Base-by-base conservation (phyloP, 2,329 filamentous ascomycete genomes). In the Alternaria angustiovoidea region DNA sequence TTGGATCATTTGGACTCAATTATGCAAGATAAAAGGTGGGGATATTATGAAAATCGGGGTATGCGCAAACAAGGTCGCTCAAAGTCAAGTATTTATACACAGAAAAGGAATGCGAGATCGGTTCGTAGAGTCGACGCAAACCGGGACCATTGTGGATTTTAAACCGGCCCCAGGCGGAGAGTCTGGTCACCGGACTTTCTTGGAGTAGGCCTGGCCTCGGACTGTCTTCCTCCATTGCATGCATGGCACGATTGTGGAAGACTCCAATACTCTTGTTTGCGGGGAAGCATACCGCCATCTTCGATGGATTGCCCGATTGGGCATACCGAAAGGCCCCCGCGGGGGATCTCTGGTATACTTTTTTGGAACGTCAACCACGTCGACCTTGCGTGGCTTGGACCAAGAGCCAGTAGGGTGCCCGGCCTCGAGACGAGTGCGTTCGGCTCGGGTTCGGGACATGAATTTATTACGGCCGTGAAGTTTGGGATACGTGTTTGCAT, bases 241-340 rank as follows among this genome's bases (percentile, higher is more conserved):
- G 51, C 43, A 55, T 54, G 26, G 59, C 36, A 62, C 44, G 26
- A 44, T 53, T 34, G 42, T 38, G 54, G 58, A 34, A 59, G 51
- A 62, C 44, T 47, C 48, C 44, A 28, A 54, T 30, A 46, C 49
- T 41, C 42, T 43, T 54, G 51, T 66, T 67, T 67, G 65, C 65
- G 65, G 65, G 65, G 65, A 63, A 63, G 43, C 30, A 42, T 54
- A 44, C 42, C 53, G 60, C 53, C 48, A 57, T 57, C 52, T 54
- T 60, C 57, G 54, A 57, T 54, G 48, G 30, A 34, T 54, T 62
- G 30, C 64, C 59, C 28, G 38, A 61, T 64, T 52, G 41, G 64
- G 64, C 32, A 66, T 60, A 34, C 64, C 64, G 64, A 43, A 32
- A 42, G 36, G 16, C 28, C 32, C 36, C 56, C 51, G 51, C 54